Percentiles rank a stretch among this genome's conserved stretches.
Conservation (phyloP, 108 stramenopile species). For the Aurantiochytrium sp. region DNA sequence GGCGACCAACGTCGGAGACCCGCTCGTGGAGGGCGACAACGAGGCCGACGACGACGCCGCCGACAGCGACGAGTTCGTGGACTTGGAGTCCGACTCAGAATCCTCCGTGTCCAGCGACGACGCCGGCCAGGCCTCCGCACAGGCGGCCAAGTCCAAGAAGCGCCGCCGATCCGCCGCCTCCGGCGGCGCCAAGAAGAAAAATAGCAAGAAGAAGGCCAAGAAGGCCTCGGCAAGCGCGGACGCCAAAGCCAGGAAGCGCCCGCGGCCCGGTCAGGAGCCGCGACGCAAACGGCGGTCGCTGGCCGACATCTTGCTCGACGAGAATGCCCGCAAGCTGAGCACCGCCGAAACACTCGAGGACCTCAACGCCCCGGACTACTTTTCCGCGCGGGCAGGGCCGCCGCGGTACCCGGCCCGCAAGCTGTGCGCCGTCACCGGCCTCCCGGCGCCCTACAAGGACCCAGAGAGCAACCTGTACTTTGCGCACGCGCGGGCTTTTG, state of each 20-base stretch:
- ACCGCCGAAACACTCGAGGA: neutral
- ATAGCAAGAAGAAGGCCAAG: neutral
- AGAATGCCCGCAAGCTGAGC: neutral
- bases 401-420: neutral
- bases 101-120: neutral
- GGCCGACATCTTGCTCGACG: neutral
- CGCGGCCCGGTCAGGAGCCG: neutral
- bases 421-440: neutral
- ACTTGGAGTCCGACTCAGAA: neutral
- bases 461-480: neutral
- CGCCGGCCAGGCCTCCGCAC: neutral
- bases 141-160: too few relatives aligned
- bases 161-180: too few relatives aligned
- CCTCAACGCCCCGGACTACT: neutral
- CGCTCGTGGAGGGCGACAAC: conserved; percentile 6
- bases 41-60: neutral
- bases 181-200: neutral
- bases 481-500: conserved; percentile 1
- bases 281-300: neutral
- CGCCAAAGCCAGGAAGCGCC: neutral
- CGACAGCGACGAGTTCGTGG: conserved; percentile 2
- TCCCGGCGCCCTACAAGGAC: conserved; percentile 24
- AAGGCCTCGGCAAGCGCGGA: neutral
- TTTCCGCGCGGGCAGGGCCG: neutral
- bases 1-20: neutral